These are phyloP conservation scores for Zasmidium citrigriseum DNA, from an alignment of 2,329 filamentous ascomycete species.

Conservation along the genomic window DNA sequence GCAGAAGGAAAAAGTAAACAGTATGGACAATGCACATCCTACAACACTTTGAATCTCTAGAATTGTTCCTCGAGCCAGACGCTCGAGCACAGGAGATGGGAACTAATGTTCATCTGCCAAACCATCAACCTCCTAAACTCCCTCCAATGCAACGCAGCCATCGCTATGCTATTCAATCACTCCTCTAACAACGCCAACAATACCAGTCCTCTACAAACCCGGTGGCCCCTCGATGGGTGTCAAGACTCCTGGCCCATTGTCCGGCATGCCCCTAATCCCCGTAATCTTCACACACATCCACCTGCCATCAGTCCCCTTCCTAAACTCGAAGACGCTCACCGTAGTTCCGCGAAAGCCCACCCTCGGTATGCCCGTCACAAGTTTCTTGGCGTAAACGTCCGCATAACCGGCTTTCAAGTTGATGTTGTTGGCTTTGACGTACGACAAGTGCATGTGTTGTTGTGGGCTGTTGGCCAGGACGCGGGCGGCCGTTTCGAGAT, in stretches of 20 bases:
- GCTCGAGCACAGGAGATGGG: too few relatives aligned
- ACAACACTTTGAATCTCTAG: too few relatives aligned
- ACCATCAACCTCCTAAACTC: too few relatives aligned
- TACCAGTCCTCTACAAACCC: too few relatives aligned
- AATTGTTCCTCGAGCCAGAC: too few relatives aligned
- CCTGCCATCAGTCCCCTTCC: constrained; percentile 1
- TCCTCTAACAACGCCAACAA: too few relatives aligned
- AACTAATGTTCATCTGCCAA: too few relatives aligned
- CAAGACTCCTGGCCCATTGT: too few relatives aligned
- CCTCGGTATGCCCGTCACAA: neutral
- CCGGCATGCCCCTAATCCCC: constrained; percentile 4
- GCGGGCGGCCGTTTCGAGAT: neutral
- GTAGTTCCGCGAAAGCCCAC: neutral
- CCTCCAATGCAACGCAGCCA: too few relatives aligned
- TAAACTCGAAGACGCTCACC: constrained; percentile 1
- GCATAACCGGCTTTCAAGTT: constrained; percentile 9
- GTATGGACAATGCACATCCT: too few relatives aligned
- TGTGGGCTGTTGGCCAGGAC: neutral
- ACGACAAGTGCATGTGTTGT: neutral
- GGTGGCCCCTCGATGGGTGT: too few relatives aligned
- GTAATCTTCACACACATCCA: constrained; percentile 9
- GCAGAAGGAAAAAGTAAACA: too few relatives aligned
- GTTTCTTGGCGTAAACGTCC: constrained; percentile 4
- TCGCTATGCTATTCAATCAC: neutral
- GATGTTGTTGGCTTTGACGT: constrained; percentile 2